A percentile compares a stretch with the other conserved stretches of the same genome.
phyloP scores from a whole-genome alignment of 2,329 filamentous ascomycete genomes.

The Fusarium graminum region DNA sequence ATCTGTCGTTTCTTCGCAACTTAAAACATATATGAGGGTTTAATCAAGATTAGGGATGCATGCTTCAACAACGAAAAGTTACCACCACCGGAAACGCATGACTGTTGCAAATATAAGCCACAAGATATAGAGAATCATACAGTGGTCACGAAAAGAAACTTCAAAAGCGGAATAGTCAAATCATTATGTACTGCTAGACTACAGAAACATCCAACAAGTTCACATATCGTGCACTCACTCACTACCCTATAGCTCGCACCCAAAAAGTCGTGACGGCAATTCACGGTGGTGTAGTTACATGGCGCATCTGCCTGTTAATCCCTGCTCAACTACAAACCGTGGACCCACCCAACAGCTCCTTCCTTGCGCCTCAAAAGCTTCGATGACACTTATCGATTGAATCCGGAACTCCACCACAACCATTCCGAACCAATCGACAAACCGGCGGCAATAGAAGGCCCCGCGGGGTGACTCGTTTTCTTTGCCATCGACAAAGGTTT shows the following conservation, averaged over 20 bases:
- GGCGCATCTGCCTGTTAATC: conserved; percentile 3
- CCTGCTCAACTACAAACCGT: conserved; percentile 1
- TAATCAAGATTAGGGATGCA: too few species aligned
- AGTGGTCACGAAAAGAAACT: neutral
- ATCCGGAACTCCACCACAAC: conserved; percentile 8
- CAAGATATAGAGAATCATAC: too few species aligned
- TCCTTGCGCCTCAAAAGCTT: conserved; percentile 9
- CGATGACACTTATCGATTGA: conserved; percentile 36
- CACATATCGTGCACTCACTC: neutral
- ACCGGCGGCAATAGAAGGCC: conserved; percentile 6
- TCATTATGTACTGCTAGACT: too few species aligned
- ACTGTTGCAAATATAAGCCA: too few species aligned
- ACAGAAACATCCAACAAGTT: neutral
- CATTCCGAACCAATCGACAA: conserved; percentile 27
- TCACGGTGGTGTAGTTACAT: neutral
- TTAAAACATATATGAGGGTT: too few species aligned
- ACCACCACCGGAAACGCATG: too few species aligned
- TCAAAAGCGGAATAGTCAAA: too few species aligned
- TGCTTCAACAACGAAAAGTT: too few species aligned
- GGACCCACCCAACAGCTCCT: conserved; percentile 11
- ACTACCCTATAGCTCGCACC: conserved; percentile 27
- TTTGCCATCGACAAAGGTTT: conserved; percentile 29
- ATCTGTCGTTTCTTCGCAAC: too few species aligned
- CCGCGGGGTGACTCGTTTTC: conserved; percentile 41
- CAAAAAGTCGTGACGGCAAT: neutral